phyloP scores from a whole-genome alignment of 2,329 filamentous ascomycete genomes.

The Torrubiella hemipterigena region DNA sequence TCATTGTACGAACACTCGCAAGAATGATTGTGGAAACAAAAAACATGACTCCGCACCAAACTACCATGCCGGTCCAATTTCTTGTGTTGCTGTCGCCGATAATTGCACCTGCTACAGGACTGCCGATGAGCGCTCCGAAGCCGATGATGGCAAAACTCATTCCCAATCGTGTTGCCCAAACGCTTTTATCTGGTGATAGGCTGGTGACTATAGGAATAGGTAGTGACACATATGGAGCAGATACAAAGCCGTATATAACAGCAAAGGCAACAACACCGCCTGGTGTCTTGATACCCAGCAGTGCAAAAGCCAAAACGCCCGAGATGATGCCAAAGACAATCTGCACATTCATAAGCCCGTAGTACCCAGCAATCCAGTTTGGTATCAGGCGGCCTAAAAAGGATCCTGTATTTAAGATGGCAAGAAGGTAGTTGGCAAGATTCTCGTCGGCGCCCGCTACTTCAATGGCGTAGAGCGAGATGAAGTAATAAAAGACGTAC shows the following conservation, averaged over 20 bases:
- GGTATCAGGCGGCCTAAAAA: slow-evolving; percentile 9
- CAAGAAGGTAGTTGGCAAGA: slow-evolving; percentile 8
- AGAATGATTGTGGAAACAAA: slow-evolving; percentile 1
- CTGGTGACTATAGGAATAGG: slow-evolving; percentile 7
- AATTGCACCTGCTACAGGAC: slow-evolving; percentile 7
- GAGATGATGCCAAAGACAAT: slow-evolving; percentile 7
- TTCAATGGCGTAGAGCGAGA: neutral
- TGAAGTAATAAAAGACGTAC: slow-evolving; percentile 3
- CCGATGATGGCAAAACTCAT: slow-evolving; percentile 9
- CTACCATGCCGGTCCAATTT: slow-evolving; percentile 1
- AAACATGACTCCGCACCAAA: slow-evolving; percentile 4
- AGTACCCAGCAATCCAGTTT: slow-evolving; percentile 8
- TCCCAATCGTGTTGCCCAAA: slow-evolving; percentile 8
- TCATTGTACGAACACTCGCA: neutral
- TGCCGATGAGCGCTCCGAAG: slow-evolving; percentile 8
- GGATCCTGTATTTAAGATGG: slow-evolving; percentile 9
- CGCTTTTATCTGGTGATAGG: slow-evolving; percentile 6
- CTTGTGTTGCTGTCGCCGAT: neutral
- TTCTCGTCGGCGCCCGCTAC: slow-evolving; percentile 3
- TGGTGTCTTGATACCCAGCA: slow-evolving; percentile 3
- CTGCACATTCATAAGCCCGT: slow-evolving; percentile 8
- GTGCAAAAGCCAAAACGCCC: slow-evolving; percentile 5
- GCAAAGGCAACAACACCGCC: slow-evolving; percentile 7
- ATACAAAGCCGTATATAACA: slow-evolving; percentile 9
- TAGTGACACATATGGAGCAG: slow-evolving; percentile 7